Conservation (phyloP, 163 green algal species). For the Volvox carteri region DNA sequence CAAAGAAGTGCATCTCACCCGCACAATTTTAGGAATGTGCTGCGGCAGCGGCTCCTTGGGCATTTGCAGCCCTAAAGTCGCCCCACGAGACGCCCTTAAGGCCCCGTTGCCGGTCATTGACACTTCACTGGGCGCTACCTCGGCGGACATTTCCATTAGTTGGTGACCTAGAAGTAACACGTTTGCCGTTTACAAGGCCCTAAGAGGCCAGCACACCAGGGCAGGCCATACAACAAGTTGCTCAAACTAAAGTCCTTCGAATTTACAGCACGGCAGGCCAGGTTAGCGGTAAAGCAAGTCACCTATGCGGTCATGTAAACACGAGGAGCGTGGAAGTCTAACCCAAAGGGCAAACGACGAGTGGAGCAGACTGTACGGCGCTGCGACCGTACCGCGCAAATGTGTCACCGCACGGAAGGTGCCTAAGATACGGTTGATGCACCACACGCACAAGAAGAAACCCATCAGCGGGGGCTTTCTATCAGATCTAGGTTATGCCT, state of each 20-base stretch:
- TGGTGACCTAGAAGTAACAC: neutral
- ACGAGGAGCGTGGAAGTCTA: too few relatives aligned
- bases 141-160: neutral
- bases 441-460: too few relatives aligned
- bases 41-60: slow-evolving; percentile 45
- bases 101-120: slow-evolving; percentile 14
- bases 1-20: slow-evolving; percentile 17
- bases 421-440: too few relatives aligned
- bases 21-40: slow-evolving; percentile 54
- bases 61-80: slow-evolving; percentile 41
- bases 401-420: too few relatives aligned
- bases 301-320: neutral
- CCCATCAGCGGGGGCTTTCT: too few relatives aligned
- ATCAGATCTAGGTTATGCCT: too few relatives aligned
- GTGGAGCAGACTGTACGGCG: neutral
- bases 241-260: slow-evolving; percentile 37
- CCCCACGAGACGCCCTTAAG: slow-evolving; percentile 20
- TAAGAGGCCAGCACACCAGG: neutral
- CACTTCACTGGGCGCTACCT: slow-evolving; percentile 2
- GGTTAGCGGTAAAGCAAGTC: neutral
- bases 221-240: neutral
- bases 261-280: neutral
- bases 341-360: too few relatives aligned
- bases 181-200: neutral
- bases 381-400: neutral